Base-by-base conservation (phyloP, 1,284 basidiomycete genomes). In the Psilocybe mexicana region DNA sequence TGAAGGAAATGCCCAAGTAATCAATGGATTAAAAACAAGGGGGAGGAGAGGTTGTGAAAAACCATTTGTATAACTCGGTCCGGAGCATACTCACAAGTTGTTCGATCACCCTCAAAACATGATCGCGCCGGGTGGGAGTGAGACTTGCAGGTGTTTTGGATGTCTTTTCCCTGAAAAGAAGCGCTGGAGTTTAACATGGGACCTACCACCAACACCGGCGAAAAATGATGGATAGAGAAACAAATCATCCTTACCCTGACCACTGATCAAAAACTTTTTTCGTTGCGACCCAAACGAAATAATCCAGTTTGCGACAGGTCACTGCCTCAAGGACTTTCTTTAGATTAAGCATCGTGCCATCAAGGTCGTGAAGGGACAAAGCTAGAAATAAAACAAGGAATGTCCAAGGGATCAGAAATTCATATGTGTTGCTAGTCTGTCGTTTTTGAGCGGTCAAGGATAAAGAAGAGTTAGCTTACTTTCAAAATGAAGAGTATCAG, bases 261-360 rank as follows among this genome's bases (percentile, higher is more conserved):
- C 44, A 59, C 23, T 70, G 68, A 44, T 76, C 73, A 2, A 79
- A 58, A 2, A 72, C 72, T 42, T 69, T 68, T 54, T 73, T 74
- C 23, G 70, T 70, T 1, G 80, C 80, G 4, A 75, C 74, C 79
- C 78, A 80, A 3, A 74, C 64, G 51, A 79, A 77, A 62, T 79
- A 81, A 45, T 52, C 57, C 40, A 61, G 25, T 18, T 58, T 25
- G 6, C 35, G 43, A 11, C 30, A 25, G 25, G n/a, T 18, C 11
- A 61, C 23, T 11, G 45, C 45, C 35, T 62, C 36, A 18, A 47
- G 25, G 35, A 69, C 47, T 26, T 28, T 64, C 6, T 65, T 66
- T 0, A 75, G 76, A n/a, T 67, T 72, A 40, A 80, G 50, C 30
- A 69, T 67, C 7, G 75, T 73, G 11, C 79, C 79, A 65, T 71